Base-by-base conservation (phyloP, 1,139 yeast species). In the Petasospora fabianii region DNA sequence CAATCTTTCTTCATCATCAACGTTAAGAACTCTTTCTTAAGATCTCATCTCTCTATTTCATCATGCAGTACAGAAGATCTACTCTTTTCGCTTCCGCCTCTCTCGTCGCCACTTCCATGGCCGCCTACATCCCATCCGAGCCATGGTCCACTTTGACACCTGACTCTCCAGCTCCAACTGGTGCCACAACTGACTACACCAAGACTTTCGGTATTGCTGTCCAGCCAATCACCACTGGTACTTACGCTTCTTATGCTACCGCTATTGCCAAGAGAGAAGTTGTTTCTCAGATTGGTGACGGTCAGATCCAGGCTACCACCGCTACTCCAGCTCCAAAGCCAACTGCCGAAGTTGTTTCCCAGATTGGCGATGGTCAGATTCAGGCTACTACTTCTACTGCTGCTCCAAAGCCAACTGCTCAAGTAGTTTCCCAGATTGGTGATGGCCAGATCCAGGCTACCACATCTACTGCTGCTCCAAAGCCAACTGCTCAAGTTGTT, bases 91-190 rank as follows among this genome's bases (percentile, higher is more conserved):
- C 73, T 38, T 50, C 67, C 36, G 64, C 58, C 55, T 57, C 64
- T 48, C 56, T 79, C 41, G 69, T 74, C 38, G 65, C 75, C 40
- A 51, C 72, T 33, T 69, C 82, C 44, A 44, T 77, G 59, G 77
- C 90, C 57, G 80, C 86, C 55, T 68, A 73, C 60, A 73, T 77
- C 62, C 82, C 87, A 60, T 60, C 84, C 44, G 83, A 77, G 51
- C 82, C 90, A 54, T 80, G 85, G 78, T 69, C 86, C 27, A 77
- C 87, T 39, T 69, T 81, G 62, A 80, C 86, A 33, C 88, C 90
- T 51, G 50, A 66, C 34, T 72, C 70, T 30, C 66, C 80, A 30
- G 74, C 75, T 44, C 56, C 56, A 45, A 47, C 75, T 27, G 82
- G 81, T 55, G 85, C 80, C 47, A 47, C 71, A 37, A 79, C 87